Percentiles rank a stretch among this genome's conserved stretches.
Conservation (phyloP, 2,329 filamentous ascomycete species). For the Verticillium nubilum region DNA sequence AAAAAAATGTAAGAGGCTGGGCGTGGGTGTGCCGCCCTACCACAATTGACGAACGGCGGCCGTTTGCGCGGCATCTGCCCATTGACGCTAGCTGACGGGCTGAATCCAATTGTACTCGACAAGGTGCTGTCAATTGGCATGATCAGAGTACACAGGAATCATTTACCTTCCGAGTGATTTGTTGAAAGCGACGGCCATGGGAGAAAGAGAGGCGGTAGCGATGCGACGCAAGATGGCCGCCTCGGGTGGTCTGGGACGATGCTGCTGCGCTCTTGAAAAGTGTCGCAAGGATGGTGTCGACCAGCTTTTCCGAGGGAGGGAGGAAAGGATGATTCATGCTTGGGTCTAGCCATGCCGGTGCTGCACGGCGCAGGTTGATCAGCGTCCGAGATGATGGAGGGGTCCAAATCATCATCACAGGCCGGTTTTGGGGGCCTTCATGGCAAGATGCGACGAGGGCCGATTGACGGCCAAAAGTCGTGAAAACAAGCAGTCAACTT, state of each 20-base stretch:
- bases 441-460: neutral
- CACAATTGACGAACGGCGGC: neutral
- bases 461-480: conserved; percentile 10
- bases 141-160: neutral
- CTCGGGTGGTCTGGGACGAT: neutral
- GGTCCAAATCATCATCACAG: neutral
- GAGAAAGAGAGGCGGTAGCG: neutral
- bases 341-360: neutral
- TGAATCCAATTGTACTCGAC: neutral
- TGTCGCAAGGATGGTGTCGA: neutral
- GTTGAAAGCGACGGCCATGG: neutral
- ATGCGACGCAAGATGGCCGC: neutral
- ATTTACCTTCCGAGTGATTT: neutral
- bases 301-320: neutral
- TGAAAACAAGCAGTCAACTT: conserved; percentile 3
- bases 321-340: neutral
- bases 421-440: neutral
- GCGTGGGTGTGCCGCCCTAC: neutral
- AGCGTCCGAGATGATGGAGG: neutral
- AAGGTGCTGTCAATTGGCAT: neutral
- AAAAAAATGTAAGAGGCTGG: neutral
- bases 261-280: neutral
- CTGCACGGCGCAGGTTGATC: neutral
- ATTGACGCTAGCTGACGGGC: neutral
- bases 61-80: neutral